Conservation (phyloP, 495 filamentous ascomycete genomes). For the Bombardia bombarda region DNA sequence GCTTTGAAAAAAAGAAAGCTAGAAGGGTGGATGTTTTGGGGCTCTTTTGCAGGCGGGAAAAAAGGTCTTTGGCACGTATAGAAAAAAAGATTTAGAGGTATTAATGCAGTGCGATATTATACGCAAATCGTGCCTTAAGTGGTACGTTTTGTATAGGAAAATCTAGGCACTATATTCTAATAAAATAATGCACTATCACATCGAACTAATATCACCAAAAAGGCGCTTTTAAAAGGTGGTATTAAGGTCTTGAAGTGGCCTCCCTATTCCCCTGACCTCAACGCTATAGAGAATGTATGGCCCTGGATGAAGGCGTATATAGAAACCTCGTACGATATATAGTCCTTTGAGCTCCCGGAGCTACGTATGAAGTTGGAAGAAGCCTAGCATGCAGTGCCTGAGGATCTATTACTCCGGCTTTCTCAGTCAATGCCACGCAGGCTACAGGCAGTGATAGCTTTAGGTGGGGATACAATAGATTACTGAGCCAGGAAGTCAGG, state of each 20-base stretch:
- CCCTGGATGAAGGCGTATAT: background rate
- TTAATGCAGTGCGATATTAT: background rate
- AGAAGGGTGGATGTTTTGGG: background rate
- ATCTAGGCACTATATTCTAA: background rate
- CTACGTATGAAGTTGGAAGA: background rate
- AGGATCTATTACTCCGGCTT: background rate
- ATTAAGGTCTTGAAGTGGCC: background rate
- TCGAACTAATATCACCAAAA: no score
- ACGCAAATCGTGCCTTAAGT: background rate
- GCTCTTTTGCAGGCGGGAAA: background rate
- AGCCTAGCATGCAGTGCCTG: background rate
- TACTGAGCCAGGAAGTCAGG: no score
- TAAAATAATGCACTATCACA: background rate
- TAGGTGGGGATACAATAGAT: no score
- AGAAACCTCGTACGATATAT: background rate
- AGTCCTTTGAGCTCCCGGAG: background rate
- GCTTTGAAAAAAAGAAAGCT: background rate
- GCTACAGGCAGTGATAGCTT: no score
- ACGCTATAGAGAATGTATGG: background rate
- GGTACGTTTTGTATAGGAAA: background rate
- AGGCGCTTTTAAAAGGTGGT: no score
- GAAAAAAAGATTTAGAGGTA: background rate
- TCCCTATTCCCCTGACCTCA: background rate
- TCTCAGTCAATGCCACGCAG: background rate
- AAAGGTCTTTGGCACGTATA: background rate